phyloP scores from a whole-genome alignment of 257 asterid genomes.

The Solanum ahanhuiri region DNA sequence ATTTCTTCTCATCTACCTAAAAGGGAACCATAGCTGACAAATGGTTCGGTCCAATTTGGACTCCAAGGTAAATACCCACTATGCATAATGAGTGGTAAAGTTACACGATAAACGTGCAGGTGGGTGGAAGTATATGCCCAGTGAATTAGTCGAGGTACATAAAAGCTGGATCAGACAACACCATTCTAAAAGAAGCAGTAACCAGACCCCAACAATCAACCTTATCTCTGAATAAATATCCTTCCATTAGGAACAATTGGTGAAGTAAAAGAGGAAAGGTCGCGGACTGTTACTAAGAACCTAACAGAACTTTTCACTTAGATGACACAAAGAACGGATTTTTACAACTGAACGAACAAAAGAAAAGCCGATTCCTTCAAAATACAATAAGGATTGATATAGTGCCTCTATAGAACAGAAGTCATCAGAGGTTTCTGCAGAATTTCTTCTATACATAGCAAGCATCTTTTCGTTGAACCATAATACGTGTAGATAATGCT shows the following conservation, averaged over 20 bases:
- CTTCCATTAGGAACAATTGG: not conserved
- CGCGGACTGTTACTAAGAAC: not conserved
- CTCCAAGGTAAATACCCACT: not conserved
- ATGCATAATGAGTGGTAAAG: not conserved
- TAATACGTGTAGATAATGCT: conserved; percentile 24
- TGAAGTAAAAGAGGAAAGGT: not conserved
- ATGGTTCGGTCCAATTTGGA: no score
- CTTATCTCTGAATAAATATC: not conserved
- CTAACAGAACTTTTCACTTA: not conserved
- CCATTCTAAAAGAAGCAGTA: not conserved
- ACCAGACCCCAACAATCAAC: not conserved
- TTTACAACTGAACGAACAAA: not conserved
- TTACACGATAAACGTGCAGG: not conserved
- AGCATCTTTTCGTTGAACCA: conserved; percentile 21
- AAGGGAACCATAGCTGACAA: no score
- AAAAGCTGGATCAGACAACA: not conserved
- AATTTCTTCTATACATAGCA: conserved; percentile 22
- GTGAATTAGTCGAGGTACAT: not conserved
- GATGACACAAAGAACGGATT: not conserved
- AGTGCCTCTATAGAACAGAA: conserved; percentile 7
- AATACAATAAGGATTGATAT: not conserved
- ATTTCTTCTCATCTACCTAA: no score
- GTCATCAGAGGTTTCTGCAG: conserved; percentile 22
- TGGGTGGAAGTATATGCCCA: not conserved
- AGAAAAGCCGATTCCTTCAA: not conserved